Percentiles rank a stretch among this genome's conserved stretches.
phyloP scores from a whole-genome alignment of 306 rosid species.

The Carpinus viminea region DNA sequence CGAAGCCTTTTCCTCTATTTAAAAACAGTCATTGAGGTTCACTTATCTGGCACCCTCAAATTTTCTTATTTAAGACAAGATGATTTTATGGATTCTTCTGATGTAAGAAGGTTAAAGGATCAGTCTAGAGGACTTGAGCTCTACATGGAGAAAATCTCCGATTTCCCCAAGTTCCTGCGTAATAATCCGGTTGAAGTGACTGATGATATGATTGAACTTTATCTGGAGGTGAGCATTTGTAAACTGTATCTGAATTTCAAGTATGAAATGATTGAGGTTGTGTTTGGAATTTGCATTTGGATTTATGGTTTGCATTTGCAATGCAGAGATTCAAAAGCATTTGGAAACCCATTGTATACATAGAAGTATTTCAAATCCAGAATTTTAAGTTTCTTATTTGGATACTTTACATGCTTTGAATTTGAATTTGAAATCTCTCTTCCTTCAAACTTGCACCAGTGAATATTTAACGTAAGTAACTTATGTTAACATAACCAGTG shows the following conservation, averaged over 20 bases:
- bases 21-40: conserved; percentile 84
- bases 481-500: too few relatives aligned
- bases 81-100: conserved; percentile 31
- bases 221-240: conserved; percentile 73
- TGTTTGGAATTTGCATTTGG: not conserved
- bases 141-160: conserved; percentile 71
- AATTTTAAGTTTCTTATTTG: not conserved
- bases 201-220: conserved; percentile 91
- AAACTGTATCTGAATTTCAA: conserved; percentile 7
- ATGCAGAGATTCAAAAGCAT: not conserved
- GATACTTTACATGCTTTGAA: not conserved
- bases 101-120: conserved; percentile 48
- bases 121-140: conserved; percentile 52
- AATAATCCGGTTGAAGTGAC: conserved; percentile 72
- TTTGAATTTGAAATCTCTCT: not conserved
- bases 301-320: not conserved
- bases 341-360: not conserved
- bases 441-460: not conserved
- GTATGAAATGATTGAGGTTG: conserved; percentile 18
- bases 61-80: conserved; percentile 60
- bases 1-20: conserved; percentile 85
- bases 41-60: conserved; percentile 78
- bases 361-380: not conserved
- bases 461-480: too few relatives aligned
- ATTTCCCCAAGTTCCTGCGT: conserved; percentile 75